These are phyloP conservation scores for Chloranthus sessilifolius DNA, from an alignment of 164 flowering plant genomes.

Conservation along the genomic window DNA sequence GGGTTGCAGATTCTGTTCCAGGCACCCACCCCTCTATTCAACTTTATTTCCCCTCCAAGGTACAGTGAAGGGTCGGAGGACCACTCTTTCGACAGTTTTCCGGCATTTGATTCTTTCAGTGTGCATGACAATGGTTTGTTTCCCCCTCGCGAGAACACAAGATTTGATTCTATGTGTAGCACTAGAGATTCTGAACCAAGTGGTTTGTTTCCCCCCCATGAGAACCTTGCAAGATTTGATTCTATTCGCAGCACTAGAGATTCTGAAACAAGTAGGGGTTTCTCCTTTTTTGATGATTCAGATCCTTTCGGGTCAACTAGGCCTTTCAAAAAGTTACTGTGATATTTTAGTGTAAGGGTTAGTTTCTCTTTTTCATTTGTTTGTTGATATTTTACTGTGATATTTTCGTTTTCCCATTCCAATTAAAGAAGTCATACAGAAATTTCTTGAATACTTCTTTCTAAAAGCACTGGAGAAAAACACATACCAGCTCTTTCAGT, in stretches of 20 bases:
- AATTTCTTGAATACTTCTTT: no score
- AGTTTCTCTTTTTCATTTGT: no score
- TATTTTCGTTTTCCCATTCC: no score
- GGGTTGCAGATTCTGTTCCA: constrained; percentile 37
- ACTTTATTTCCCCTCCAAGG: constrained; percentile 51
- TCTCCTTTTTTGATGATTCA: constrained; percentile 65
- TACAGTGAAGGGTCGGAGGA: constrained; percentile 49
- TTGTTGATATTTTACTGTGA: no score
- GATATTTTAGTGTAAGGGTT: no score
- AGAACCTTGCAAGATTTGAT: constrained; percentile 47
- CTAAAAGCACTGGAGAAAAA: no score
- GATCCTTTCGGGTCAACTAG: constrained; percentile 81
- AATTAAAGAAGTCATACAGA: no score
- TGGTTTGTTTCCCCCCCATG: constrained; percentile 32
- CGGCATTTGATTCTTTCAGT: constrained; percentile 71
- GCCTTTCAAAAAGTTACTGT: constrained; percentile 76
- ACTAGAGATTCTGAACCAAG: no score
- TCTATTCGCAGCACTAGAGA: constrained; percentile 44
- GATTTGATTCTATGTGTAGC: no score
- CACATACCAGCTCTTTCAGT: no score
- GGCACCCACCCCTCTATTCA: constrained; percentile 63
- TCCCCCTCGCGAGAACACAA: no score
- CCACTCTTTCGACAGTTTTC: constrained; percentile 51
- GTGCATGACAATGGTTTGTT: no score
- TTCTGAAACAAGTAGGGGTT: constrained; percentile 19